These are phyloP conservation scores for Candolleomyces efflorescens DNA, from an alignment of 768 basidiomycete genomes.

Conservation along the genomic window DNA sequence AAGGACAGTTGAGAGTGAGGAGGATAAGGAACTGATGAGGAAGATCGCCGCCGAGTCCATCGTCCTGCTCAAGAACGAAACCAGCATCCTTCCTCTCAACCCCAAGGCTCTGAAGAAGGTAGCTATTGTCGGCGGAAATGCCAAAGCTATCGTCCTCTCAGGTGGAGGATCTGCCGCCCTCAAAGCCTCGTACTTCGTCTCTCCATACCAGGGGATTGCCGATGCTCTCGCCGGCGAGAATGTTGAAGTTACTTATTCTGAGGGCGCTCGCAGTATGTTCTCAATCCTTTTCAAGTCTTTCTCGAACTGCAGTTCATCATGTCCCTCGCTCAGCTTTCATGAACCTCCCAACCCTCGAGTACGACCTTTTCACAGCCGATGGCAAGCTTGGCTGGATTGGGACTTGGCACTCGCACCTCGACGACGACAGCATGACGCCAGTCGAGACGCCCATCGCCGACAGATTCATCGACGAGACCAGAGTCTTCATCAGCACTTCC, in stretches of 20 bases:
- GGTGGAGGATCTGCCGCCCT: constrained; percentile 74
- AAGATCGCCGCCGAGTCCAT: constrained; percentile 65
- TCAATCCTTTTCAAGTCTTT: neutral
- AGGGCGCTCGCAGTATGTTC: constrained; percentile 61
- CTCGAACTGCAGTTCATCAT: neutral
- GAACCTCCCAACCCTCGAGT: constrained; percentile 64
- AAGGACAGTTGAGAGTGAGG: constrained; percentile 54
- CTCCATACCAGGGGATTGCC: constrained; percentile 74
- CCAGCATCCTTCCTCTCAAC: constrained; percentile 48
- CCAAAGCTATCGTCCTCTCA: constrained; percentile 55
- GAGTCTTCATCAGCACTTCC: constrained; percentile 57
- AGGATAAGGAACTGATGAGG: constrained; percentile 61
- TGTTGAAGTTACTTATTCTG: constrained; percentile 58
- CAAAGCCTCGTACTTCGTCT: constrained; percentile 71
- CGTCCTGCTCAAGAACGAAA: constrained; percentile 72
- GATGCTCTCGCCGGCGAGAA: constrained; percentile 43
- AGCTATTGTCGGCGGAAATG: constrained; percentile 73
- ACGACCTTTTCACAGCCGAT: constrained; percentile 52
- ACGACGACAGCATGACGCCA: constrained; percentile 51
- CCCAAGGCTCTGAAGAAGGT: constrained; percentile 54
- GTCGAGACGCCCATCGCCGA: constrained; percentile 38
- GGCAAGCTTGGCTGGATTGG: constrained; percentile 68
- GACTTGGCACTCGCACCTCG: constrained; percentile 54
- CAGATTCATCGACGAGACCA: constrained; percentile 55
- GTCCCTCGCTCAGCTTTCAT: constrained; percentile 44